A percentile compares a stretch with the other conserved stretches of the same genome.
These are phyloP conservation scores for Fusarium paranaense DNA, from an alignment of 2,329 filamentous ascomycete species.

Conservation along the genomic window DNA sequence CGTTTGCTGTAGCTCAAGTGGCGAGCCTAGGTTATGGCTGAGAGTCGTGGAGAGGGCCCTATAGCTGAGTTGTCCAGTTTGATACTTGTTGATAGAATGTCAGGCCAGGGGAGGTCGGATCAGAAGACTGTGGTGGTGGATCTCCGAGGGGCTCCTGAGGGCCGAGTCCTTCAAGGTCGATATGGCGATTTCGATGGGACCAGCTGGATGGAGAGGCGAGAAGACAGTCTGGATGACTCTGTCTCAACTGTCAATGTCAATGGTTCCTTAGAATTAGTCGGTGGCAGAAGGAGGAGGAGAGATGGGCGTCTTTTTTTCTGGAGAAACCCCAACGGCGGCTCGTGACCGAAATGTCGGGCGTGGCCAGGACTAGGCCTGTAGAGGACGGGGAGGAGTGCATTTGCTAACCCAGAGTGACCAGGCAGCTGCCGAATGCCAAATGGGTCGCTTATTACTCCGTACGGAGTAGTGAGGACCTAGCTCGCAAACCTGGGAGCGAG, in stretches of 20 bases:
- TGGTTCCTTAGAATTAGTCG: conserved; percentile 10
- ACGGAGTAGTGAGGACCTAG: conserved; percentile 41
- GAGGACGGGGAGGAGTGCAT: conserved; percentile 31
- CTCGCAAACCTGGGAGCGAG: conserved; percentile 41
- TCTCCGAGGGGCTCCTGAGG: conserved; percentile 11
- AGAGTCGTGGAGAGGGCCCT: neutral
- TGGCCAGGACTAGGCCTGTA: conserved; percentile 27
- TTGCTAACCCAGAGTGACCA: conserved; percentile 36
- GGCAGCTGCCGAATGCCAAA: conserved; percentile 42
- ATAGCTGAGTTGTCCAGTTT: conserved; percentile 8
- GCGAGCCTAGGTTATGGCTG: neutral
- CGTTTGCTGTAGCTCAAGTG: conserved; percentile 13
- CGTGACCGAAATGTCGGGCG: conserved; percentile 42
- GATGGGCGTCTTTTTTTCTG: conserved; percentile 38
- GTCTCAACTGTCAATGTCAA: conserved; percentile 14
- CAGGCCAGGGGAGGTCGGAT: conserved; percentile 32
- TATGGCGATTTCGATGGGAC: neutral
- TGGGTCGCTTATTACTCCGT: conserved; percentile 45
- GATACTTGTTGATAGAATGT: conserved; percentile 23
- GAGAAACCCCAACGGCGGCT: conserved; percentile 34
- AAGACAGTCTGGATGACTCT: conserved; percentile 3
- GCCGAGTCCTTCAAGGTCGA: conserved; percentile 1
- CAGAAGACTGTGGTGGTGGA: conserved; percentile 33
- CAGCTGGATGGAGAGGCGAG: neutral
- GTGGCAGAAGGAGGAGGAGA: conserved; percentile 28